Percentiles rank a stretch among this genome's conserved stretches.
These are phyloP conservation scores for Amphicarpaea edgeworthii DNA, from an alignment of 306 rosid genomes.

Conservation along the genomic window DNA sequence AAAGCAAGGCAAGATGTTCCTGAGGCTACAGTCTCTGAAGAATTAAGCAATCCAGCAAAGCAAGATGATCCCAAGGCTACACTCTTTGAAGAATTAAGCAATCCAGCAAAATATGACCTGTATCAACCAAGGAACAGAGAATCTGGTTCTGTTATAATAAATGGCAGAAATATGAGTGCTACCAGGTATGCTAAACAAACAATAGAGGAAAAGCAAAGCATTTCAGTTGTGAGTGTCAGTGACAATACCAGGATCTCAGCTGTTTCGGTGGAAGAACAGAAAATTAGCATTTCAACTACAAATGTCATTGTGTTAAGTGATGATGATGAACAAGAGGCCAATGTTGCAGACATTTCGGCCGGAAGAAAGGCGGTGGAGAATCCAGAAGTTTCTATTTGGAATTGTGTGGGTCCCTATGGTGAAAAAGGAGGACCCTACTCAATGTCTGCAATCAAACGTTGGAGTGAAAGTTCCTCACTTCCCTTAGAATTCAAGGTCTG, in stretches of 20 bases:
- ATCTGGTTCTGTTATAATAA: conserved; percentile 38
- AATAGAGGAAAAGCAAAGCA: conserved; percentile 38
- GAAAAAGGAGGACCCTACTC: conserved; percentile 62
- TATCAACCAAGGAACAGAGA: not conserved
- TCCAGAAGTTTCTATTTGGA: conserved; percentile 51
- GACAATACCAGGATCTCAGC: conserved; percentile 16
- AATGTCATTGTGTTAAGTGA: conserved; percentile 49
- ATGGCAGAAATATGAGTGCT: conserved; percentile 27
- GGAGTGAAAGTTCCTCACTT: conserved; percentile 46
- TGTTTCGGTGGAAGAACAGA: not conserved
- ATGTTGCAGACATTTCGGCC: not conserved
- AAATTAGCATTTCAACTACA: not conserved
- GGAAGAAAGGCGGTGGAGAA: conserved; percentile 42
- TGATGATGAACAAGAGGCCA: conserved; percentile 40
- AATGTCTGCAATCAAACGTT: conserved; percentile 58
- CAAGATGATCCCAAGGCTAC: conserved; percentile 16
- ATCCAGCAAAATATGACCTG: not conserved
- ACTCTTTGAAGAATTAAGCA: conserved; percentile 18
- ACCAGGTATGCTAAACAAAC: conserved; percentile 19
- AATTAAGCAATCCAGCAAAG: conserved; percentile 19
- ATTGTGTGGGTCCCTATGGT: conserved; percentile 59
- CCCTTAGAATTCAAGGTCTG: conserved; percentile 64
- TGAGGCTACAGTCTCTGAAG: conserved; percentile 27
- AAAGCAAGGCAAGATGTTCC: conserved; percentile 21
- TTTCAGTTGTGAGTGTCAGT: conserved; percentile 35